Conservation (phyloP, 371 early-diverging fungal genomes). For the Syncephalastrum contaminatum region DNA sequence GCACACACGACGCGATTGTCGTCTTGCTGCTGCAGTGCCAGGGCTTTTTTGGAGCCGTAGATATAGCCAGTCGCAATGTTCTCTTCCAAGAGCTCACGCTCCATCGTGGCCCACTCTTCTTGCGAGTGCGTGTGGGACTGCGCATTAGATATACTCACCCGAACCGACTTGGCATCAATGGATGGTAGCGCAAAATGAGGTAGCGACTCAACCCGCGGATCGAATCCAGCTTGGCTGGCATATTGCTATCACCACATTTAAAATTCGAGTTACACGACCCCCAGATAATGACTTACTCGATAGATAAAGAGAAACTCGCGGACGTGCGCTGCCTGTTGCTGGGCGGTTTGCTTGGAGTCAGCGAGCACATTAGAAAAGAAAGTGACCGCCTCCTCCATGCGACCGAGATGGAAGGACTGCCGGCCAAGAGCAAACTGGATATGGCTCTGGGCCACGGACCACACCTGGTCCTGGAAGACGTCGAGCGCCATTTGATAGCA, state of each 20-base stretch:
- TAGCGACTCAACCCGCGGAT: conserved; percentile 39
- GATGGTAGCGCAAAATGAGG: conserved; percentile 50
- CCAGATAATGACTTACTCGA: conserved; percentile 38
- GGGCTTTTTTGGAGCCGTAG: conserved; percentile 34
- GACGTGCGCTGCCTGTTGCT: conserved; percentile 72
- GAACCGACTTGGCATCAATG: conserved; percentile 43
- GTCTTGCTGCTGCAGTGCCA: conserved; percentile 49
- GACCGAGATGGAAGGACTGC: conserved; percentile 66
- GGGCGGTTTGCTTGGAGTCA: conserved; percentile 62
- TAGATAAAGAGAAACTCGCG: conserved; percentile 80
- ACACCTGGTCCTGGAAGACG: conserved; percentile 63
- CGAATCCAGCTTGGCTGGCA: conserved; percentile 27
- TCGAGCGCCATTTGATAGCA: conserved; percentile 67
- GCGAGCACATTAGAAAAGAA: conserved; percentile 70
- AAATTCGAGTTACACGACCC: too few relatives aligned
- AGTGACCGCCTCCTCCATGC: conserved; percentile 53
- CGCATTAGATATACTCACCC: conserved; percentile 51
- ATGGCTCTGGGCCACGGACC: conserved; percentile 85
- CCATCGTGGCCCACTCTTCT: conserved; percentile 63
- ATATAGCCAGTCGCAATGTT: conserved; percentile 41
- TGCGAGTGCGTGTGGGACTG: conserved; percentile 40
- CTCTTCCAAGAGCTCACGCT: conserved; percentile 58
- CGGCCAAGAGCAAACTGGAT: conserved; percentile 84
- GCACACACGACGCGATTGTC: conserved; percentile 63
- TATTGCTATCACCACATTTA: conserved; percentile 43